Conservation (phyloP, 495 filamentous ascomycete species). For the Neurospora sp. region DNA sequence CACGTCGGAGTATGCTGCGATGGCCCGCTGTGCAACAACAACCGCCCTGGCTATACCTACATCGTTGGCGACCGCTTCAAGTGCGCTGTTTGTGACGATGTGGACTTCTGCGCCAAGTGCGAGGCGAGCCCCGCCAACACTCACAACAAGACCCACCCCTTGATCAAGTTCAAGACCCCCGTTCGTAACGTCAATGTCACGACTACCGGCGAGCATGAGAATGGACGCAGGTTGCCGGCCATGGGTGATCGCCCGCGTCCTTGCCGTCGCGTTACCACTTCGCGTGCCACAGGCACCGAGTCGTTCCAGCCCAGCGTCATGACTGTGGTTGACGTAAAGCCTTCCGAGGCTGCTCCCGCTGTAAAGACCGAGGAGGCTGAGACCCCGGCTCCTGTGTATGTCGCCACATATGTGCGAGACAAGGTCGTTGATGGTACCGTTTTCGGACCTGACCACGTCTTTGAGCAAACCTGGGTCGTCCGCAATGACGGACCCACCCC, state of each 20-base stretch:
- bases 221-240: conserved; percentile 45
- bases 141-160: conserved; percentile 89
- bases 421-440: conserved; percentile 66
- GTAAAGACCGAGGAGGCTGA: conserved; percentile 21
- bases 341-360: conserved; percentile 29
- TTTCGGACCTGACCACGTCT: conserved; percentile 54
- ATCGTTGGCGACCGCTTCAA: conserved; percentile 88
- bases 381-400: conserved; percentile 32
- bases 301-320: conserved; percentile 49
- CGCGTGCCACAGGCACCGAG: conserved; percentile 42
- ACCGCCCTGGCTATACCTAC: conserved; percentile 33
- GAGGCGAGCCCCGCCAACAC: conserved; percentile 74
- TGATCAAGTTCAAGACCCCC: conserved; percentile 95
- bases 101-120: conserved; percentile 91
- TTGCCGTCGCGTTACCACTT: conserved; percentile 20
- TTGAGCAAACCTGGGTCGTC: conserved; percentile 87
- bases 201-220: conserved; percentile 64
- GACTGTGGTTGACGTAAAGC: conserved; percentile 63
- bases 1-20: conserved; percentile 92
- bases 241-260: conserved; percentile 52
- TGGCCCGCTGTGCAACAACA: conserved; percentile 70
- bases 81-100: conserved; percentile 93
- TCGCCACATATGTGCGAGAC: conserved; percentile 73
- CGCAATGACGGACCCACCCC: conserved; percentile 65
- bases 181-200: conserved; percentile 83